Evolutionary conservation across 345 rosid genomes (phyloP).

Genomic region (thale cress (Arabidopsis thaliana)): TAIR10.1 NC_003070.9:2875501-2876000

Average conservation of each 20-base stretch:
- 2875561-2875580: not conserved
- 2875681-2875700: conserved; percentile 46
- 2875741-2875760: not conserved
- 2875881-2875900: not conserved
- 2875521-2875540: not conserved
- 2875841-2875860: conserved; percentile 47
- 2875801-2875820: not conserved
- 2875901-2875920: not conserved
- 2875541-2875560: not conserved
- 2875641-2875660: conserved; percentile 50
- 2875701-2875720: conserved; percentile 47
- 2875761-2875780: not conserved
- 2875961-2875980: conserved; percentile 47
- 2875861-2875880: conserved; percentile 41
- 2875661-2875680: conserved; percentile 46
- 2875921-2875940: not conserved
- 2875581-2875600: not conserved
- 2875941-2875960: conserved; percentile 11
- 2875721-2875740: not conserved
- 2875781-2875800: not conserved
- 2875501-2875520: not conserved
- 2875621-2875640: conserved; percentile 42
- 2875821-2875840: conserved; percentile 49
- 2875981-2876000: conserved; percentile 45
- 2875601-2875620: not conserved